phyloP scores from a whole-genome alignment of 208 protist species.

The Borovskyia barvae region DNA sequence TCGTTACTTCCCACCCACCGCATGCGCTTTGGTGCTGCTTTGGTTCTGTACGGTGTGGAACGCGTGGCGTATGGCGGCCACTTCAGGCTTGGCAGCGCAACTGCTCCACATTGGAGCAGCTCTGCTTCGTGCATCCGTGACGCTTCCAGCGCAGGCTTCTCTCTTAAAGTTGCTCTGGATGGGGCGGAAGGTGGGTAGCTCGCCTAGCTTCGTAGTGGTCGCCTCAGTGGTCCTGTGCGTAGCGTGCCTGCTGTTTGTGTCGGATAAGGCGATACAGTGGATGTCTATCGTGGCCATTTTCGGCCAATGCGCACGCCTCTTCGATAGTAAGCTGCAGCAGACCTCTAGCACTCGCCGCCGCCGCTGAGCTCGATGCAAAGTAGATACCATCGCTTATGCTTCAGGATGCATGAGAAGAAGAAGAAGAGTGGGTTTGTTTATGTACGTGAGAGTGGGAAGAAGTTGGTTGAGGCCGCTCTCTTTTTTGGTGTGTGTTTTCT shows the following conservation, averaged over 20 bases:
- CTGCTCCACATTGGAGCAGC: conserved; percentile 2
- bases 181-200: conserved; percentile 37
- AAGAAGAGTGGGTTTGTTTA: neutral
- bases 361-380: neutral
- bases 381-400: no score
- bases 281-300: conserved; percentile 59
- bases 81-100: conserved; percentile 8
- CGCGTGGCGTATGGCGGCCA: conserved; percentile 25
- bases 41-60: conserved; percentile 50
- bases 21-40: conserved; percentile 38
- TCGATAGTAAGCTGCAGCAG: conserved; percentile 28
- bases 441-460: neutral
- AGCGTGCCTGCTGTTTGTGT: conserved; percentile 41
- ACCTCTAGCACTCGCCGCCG: conserved; percentile 19
- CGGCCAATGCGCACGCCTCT: conserved; percentile 52
- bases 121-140: conserved; percentile 15
- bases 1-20: conserved; percentile 68
- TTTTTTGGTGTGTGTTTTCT: neutral
- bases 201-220: conserved; percentile 31
- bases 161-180: conserved; percentile 24
- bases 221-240: conserved; percentile 41
- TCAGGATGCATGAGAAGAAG: no score
- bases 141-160: conserved; percentile 14
- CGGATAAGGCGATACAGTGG: conserved; percentile 59
- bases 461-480: neutral